Evolutionary conservation across 371 early-diverging fungal species (phyloP).

Genomic region (Umbelopsis sp.): DNA sequence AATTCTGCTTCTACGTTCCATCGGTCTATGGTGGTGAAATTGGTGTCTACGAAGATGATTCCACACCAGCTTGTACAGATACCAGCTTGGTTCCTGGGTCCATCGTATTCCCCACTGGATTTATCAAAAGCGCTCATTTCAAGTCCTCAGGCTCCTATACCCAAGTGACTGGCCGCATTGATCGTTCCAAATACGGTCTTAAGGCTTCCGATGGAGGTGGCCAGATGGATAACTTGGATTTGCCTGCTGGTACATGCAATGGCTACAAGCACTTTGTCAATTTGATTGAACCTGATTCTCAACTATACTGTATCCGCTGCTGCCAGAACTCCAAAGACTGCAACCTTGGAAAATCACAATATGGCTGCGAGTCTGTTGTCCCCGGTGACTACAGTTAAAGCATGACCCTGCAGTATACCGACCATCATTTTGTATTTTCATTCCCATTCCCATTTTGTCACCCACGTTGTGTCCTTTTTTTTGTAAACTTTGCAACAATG

Average conservation of each 20-base stretch:
- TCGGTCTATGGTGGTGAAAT: constrained; percentile 41
- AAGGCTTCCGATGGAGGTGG: constrained; percentile 2
- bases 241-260: constrained; percentile 29
- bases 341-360: constrained; percentile 30
- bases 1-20: constrained; percentile 51
- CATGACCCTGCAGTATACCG: not conserved
- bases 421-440: no score
- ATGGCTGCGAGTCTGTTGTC: constrained; percentile 39
- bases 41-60: constrained; percentile 41
- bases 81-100: constrained; percentile 31
- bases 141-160: constrained; percentile 33
- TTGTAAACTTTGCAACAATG: not conserved
- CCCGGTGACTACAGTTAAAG: constrained; percentile 40
- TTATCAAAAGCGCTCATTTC: constrained; percentile 49
- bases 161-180: constrained; percentile 57
- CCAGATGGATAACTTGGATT: constrained; percentile 23
- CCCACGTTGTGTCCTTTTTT: no score
- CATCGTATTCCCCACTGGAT: constrained; percentile 42
- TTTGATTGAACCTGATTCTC: constrained; percentile 40
- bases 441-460: not conserved
- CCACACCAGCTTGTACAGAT: constrained; percentile 35
- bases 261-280: constrained; percentile 43
- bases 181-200: constrained; percentile 29
- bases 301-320: constrained; percentile 47
- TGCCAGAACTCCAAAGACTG: constrained; percentile 40